Percentiles rank a stretch among this genome's conserved stretches.
Evolutionary conservation across 2,329 filamentous ascomycete species (phyloP).

Genomic region (Phaeosphaeria sp.): DNA sequence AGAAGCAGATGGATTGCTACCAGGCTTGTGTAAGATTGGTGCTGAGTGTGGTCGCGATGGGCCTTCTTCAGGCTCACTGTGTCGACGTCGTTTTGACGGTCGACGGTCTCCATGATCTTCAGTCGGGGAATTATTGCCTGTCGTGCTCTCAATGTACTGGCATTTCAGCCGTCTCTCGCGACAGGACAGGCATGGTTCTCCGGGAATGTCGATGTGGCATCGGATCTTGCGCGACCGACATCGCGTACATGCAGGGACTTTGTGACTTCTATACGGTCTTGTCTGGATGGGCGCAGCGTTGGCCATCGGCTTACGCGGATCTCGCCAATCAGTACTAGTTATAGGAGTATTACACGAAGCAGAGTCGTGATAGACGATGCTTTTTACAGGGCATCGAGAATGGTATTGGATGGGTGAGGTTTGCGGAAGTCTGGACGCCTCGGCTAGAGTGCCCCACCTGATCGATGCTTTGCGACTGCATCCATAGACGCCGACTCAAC

Average conservation of each 20-base stretch:
- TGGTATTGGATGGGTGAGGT: slow-evolving; percentile 6
- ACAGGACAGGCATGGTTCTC: slow-evolving; percentile 49
- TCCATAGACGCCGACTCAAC: no score
- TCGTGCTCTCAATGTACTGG: slow-evolving; percentile 41
- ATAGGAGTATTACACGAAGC: not conserved
- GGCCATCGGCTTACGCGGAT: slow-evolving; percentile 29
- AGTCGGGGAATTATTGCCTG: slow-evolving; percentile 23
- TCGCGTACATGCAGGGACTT: slow-evolving; percentile 50
- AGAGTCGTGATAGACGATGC: not conserved
- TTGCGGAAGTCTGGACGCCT: slow-evolving; percentile 5
- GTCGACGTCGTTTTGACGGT: slow-evolving; percentile 34
- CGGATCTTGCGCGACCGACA: slow-evolving; percentile 52
- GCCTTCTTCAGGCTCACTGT: slow-evolving; percentile 33
- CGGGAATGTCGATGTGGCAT: slow-evolving; percentile 50
- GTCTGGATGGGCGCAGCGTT: slow-evolving; percentile 40
- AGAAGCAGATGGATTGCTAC: slow-evolving; percentile 42
- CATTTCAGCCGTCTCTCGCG: slow-evolving; percentile 47
- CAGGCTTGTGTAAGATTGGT: slow-evolving; percentile 36
- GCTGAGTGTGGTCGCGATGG: slow-evolving; percentile 30
- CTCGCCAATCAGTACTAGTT: not conserved
- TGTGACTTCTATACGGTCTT: slow-evolving; percentile 52
- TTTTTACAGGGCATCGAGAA: not conserved
- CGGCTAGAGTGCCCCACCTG: slow-evolving; percentile 3
- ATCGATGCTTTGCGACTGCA: not conserved
- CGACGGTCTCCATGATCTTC: slow-evolving; percentile 30